Evolutionary conservation across 768 basidiomycete species (phyloP).

Genomic region (Lentinula raphanica): DNA sequence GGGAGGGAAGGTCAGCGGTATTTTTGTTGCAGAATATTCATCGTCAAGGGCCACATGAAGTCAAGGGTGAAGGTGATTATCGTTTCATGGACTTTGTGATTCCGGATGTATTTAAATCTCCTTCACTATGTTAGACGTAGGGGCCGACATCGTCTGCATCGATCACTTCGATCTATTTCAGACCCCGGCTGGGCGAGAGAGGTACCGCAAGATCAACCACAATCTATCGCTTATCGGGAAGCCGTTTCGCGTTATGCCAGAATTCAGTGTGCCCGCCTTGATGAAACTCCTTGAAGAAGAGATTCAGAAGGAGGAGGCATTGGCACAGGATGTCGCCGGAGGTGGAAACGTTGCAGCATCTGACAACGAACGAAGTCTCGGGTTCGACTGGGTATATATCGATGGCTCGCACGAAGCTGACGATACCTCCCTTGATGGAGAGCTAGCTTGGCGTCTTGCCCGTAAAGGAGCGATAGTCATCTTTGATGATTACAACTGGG

Average conservation of each 20-base stretch:
- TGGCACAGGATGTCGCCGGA: background rate
- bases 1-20: slow-evolving; percentile 60
- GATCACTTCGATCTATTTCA: slow-evolving; percentile 55
- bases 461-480: slow-evolving; percentile 45
- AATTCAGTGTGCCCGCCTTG: slow-evolving; percentile 51
- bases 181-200: slow-evolving; percentile 42
- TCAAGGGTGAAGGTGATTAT: no score
- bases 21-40: slow-evolving; percentile 49
- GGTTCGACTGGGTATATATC: slow-evolving; percentile 57
- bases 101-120: no score
- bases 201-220: slow-evolving; percentile 37
- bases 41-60: no score
- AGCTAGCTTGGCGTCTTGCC: slow-evolving; percentile 52
- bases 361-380: slow-evolving; percentile 21
- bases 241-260: slow-evolving; percentile 38
- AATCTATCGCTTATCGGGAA: slow-evolving; percentile 43
- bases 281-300: slow-evolving; percentile 44
- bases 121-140: background rate
- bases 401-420: slow-evolving; percentile 58
- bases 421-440: slow-evolving; percentile 58
- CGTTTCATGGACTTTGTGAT: no score
- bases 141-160: slow-evolving; percentile 41
- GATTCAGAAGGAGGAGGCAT: slow-evolving; percentile 15
- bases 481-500: slow-evolving; percentile 57
- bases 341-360: background rate